Percentiles rank a stretch among this genome's conserved stretches.
phyloP scores from a whole-genome alignment of 164 flowering plant genomes.

The Cinnamomum micranthum region DNA sequence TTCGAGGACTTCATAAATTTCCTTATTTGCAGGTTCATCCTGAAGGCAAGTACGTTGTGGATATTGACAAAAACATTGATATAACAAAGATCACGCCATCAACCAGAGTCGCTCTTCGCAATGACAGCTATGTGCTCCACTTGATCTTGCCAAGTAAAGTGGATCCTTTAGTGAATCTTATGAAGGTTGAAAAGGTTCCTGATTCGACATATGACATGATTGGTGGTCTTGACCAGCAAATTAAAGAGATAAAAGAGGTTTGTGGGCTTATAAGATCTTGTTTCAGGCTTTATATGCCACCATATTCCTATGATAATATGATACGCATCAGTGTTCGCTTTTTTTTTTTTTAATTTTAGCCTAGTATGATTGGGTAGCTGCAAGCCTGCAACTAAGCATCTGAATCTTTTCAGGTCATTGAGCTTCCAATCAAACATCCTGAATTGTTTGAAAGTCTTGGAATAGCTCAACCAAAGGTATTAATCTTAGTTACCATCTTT shows the following conservation, averaged over 20 bases:
- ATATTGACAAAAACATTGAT: constrained; percentile 90
- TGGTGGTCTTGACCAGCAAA: constrained; percentile 99
- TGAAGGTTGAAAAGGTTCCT: too few species aligned
- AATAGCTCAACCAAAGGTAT: constrained; percentile 95
- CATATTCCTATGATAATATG: background rate
- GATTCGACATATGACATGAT: constrained; percentile 99
- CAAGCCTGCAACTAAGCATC: background rate
- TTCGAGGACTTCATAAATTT: background rate
- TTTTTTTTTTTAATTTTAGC: too few species aligned
- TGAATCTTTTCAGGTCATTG: constrained; percentile 67
- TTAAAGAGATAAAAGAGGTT: constrained; percentile 97
- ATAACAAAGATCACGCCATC: constrained; percentile 95
- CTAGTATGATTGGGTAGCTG: background rate
- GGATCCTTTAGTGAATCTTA: constrained; percentile 94
- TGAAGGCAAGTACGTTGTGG: constrained; percentile 97
- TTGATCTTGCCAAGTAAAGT: constrained; percentile 94
- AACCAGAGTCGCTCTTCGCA: constrained; percentile 92
- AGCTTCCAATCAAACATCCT: constrained; percentile 96
- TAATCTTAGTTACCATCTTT: background rate
- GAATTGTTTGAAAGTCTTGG: constrained; percentile 97
- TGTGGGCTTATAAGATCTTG: background rate
- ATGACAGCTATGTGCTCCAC: constrained; percentile 96
- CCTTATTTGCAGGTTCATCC: constrained; percentile 72
- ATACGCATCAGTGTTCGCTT: background rate
- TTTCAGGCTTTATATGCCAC: background rate